Evolutionary conservation across 2,329 filamentous ascomycete species (phyloP), one percentile per base, ranked within the genome.

Genomic region (Ophiostoma sp.): DNA sequence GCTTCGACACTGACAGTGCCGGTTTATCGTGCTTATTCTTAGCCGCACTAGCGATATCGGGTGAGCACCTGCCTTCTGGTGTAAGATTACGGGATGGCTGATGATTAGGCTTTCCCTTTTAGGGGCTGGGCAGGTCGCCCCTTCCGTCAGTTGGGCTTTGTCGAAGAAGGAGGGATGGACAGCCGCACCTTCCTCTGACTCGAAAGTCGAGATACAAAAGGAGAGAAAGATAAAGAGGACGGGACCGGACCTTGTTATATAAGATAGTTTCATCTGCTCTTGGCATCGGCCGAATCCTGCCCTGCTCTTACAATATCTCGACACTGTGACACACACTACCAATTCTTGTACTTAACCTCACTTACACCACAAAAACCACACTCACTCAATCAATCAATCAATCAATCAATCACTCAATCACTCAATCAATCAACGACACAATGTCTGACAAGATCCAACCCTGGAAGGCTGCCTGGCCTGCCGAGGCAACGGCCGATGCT

Each of bases 401-500:
- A 20, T 17, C 41, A 44, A 44, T 4, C 41, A n/a, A n/a, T 20
- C 17, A 20, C 20, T n/a, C 44, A 48, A 7, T 7, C 44, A 48
- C 6, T 48, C 44, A 48, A 8, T 8, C 44, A 48, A 7, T 20
- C 5, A 20, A 27, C n/a, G 10, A 27, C 31, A 33, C 67, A 71
- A 72, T 71, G 71, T 44, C 68, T 31, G 70, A 60, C 62, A 73
- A 73, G 35, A 35, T n/a, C 31, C 72, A 73, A 48, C 72, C 72
- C 13, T 73, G 72, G 72, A 73, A 72, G 41, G 71, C 71, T n/a
- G 72, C 69, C 13, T 72, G 72, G 72, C 67, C 72, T 36, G 66
- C 70, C 17, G 27, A 67, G 41, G 36, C 60, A 3, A n/a, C 39
- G 1, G 13, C 23, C 27, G 33, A 67, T 39, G 27, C 39, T 1